A percentile compares a stretch with the other conserved stretches of the same genome.
phyloP scores from a whole-genome alignment of 148 eudicot species.

The Chenopodium formosanum region DNA sequence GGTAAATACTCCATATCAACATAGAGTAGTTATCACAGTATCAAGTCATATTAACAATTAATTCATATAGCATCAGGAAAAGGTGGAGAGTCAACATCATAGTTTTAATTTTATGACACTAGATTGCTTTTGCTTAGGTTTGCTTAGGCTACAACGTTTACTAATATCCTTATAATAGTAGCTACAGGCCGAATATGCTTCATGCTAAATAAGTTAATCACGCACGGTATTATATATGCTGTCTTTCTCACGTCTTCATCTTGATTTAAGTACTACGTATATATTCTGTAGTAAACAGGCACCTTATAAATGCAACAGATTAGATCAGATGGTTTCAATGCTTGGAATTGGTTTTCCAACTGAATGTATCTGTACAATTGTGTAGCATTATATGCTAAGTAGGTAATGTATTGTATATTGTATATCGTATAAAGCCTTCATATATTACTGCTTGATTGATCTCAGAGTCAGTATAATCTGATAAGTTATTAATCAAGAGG shows the following conservation, averaged over 20 bases:
- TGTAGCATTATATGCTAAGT: not conserved
- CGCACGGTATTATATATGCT: not conserved
- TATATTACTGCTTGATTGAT: too few species aligned
- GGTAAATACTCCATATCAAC: not conserved
- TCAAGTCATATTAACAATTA: not conserved
- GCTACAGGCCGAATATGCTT: not conserved
- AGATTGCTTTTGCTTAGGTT: too few species aligned
- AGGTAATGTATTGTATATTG: not conserved
- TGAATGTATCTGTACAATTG: not conserved
- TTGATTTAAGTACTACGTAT: not conserved
- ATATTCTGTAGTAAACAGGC: too few species aligned
- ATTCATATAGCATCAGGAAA: not conserved
- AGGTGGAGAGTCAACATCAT: slow-evolving; percentile 2
- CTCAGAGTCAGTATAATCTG: too few species aligned
- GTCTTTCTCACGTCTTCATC: not conserved
- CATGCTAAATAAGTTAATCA: not conserved
- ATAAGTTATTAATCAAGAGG: too few species aligned
- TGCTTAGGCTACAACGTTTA: too few species aligned
- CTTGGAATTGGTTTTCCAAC: not conserved
- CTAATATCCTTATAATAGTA: not conserved
- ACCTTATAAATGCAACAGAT: not conserved
- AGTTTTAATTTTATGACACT: not conserved
- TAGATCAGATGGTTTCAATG: not conserved
- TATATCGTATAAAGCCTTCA: too few species aligned
- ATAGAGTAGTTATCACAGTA: not conserved